Percentiles rank a stretch among this genome's conserved stretches.
Conservation (phyloP, 768 basidiomycete genomes). For the Lyophyllum decastes region DNA sequence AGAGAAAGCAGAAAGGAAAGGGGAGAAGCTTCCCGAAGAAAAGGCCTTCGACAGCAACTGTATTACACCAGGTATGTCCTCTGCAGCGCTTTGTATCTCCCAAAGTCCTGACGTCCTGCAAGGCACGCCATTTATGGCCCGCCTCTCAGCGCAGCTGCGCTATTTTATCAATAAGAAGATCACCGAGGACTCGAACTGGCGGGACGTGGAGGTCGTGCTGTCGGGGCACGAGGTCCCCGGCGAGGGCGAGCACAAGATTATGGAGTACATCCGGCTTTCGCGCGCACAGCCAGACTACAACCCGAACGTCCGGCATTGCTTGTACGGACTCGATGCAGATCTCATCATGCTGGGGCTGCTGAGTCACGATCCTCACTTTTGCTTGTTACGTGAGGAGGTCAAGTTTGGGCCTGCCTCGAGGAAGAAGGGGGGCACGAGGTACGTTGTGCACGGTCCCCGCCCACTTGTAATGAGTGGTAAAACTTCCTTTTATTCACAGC, state of each 20-base stretch:
- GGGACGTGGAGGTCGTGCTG: slow-evolving; percentile 86
- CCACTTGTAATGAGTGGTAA: background rate
- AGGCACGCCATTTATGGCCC: slow-evolving; percentile 96
- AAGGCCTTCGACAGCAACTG: slow-evolving; percentile 99
- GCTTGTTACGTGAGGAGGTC: slow-evolving; percentile 95
- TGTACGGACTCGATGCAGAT: slow-evolving; percentile 98
- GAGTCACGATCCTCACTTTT: slow-evolving; percentile 99
- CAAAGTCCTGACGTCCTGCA: background rate
- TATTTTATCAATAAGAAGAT: slow-evolving; percentile 99
- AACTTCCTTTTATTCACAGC: slow-evolving; percentile 22
- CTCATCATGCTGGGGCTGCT: slow-evolving; percentile 96
- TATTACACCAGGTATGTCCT: slow-evolving; percentile 86
- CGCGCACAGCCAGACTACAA: slow-evolving; percentile 96
- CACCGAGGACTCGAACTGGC: slow-evolving; percentile 94
- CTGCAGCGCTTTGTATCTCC: background rate
- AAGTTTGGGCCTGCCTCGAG: slow-evolving; percentile 86
- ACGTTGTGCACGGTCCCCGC: slow-evolving; percentile 5
- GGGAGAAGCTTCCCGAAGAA: slow-evolving; percentile 88
- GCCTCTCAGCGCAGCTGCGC: slow-evolving; percentile 86
- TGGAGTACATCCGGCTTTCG: slow-evolving; percentile 96
- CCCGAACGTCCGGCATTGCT: slow-evolving; percentile 94
- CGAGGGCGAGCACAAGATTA: slow-evolving; percentile 99
- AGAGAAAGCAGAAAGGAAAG: slow-evolving; percentile 85
- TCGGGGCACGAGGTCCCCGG: slow-evolving; percentile 98
- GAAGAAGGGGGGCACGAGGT: slow-evolving; percentile 68